Conservation (phyloP, 805 yeast genomes). For the Candida succiphila region DNA sequence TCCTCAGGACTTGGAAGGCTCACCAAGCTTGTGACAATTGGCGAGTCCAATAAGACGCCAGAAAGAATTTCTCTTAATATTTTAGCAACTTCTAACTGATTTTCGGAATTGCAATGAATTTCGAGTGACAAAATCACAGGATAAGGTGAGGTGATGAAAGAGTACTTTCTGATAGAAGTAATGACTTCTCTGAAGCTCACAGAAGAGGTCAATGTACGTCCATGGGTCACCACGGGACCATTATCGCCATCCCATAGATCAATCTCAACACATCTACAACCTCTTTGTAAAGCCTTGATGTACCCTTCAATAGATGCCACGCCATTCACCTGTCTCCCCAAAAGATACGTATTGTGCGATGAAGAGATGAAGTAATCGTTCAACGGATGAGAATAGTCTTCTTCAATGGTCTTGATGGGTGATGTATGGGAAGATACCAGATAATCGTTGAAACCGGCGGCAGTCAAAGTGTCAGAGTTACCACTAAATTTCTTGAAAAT, state of each 20-base stretch:
- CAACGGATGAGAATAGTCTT: conserved; percentile 52
- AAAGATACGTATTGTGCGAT: conserved; percentile 86
- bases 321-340: conserved; percentile 84
- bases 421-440: conserved; percentile 22
- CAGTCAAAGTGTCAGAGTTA: conserved; percentile 12
- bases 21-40: conserved; percentile 18
- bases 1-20: conserved; percentile 64
- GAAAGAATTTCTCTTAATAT: conserved; percentile 51
- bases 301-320: conserved; percentile 86
- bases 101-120: conserved; percentile 60
- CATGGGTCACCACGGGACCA: conserved; percentile 88
- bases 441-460: conserved; percentile 18
- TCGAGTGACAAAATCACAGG: conserved; percentile 87
- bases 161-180: conserved; percentile 68
- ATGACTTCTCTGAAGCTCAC: conserved; percentile 63
- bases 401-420: conserved; percentile 13
- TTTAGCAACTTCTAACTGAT: conserved; percentile 51
- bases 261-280: conserved; percentile 91
- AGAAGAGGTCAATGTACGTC: conserved; percentile 71
- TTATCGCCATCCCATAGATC: conserved; percentile 81
- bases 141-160: conserved; percentile 77
- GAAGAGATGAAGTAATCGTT: conserved; percentile 86
- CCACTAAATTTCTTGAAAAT: conserved; percentile 29
- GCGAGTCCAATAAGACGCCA: conserved; percentile 37
- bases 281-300: conserved; percentile 75